A percentile compares a stretch with the other conserved stretches of the same genome.
Conservation (phyloP, 1,139 yeast species). For the Scheffersomyces illinoinensis region DNA sequence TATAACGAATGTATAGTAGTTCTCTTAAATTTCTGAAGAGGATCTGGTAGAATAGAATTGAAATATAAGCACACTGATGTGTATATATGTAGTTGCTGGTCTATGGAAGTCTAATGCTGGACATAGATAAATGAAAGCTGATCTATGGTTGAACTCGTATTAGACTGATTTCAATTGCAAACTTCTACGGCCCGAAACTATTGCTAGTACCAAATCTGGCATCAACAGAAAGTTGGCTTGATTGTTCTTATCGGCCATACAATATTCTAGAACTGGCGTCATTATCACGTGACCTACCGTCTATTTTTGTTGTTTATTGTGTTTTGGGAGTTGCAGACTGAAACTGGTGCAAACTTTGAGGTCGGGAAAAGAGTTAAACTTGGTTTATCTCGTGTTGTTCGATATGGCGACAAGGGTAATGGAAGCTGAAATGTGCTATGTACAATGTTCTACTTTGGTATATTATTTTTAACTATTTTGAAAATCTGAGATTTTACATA, state of each 20-base stretch:
- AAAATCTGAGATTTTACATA: not conserved
- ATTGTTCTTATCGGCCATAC: not conserved
- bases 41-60: not conserved
- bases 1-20: not conserved
- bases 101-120: not conserved
- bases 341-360: too few species aligned
- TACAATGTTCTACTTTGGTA: not conserved
- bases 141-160: not conserved
- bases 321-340: not conserved
- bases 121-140: not conserved
- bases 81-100: not conserved
- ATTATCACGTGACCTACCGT: not conserved
- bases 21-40: not conserved
- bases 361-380: too few species aligned
- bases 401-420: not conserved
- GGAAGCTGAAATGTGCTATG: not conserved
- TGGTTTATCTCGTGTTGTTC: not conserved
- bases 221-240: not conserved
- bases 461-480: too few species aligned
- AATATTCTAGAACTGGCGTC: not conserved
- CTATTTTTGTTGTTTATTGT: not conserved
- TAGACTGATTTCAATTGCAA: not conserved
- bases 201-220: not conserved
- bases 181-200: not conserved
- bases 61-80: not conserved